These are phyloP conservation scores for Microsporum audouinii DNA, from an alignment of 2,329 filamentous ascomycete genomes.

Conservation along the genomic window DNA sequence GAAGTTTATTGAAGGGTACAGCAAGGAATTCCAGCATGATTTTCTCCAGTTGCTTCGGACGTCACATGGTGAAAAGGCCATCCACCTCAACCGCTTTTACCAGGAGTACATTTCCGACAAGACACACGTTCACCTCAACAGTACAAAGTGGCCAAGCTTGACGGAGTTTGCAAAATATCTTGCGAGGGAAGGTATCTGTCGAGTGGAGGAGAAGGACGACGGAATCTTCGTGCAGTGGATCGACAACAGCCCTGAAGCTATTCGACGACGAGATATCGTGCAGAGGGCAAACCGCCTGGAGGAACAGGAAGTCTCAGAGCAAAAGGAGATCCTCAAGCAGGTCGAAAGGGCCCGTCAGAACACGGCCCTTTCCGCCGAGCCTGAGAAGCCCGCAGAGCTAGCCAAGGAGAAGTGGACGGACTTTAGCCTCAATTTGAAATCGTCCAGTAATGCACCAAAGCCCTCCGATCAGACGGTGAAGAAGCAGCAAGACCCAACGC, in stretches of 20 bases:
- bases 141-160: slow-evolving; percentile 76
- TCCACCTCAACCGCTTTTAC: slow-evolving; percentile 3
- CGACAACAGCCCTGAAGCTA: slow-evolving; percentile 77
- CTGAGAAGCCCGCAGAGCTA: not conserved
- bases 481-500: not conserved
- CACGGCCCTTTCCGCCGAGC: slow-evolving; percentile 22
- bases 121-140: slow-evolving; percentile 86
- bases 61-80: slow-evolving; percentile 53
- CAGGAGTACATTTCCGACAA: slow-evolving; percentile 84
- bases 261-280: slow-evolving; percentile 69
- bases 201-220: slow-evolving; percentile 82
- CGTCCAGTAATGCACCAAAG: not conserved
- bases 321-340: slow-evolving; percentile 73
- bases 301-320: slow-evolving; percentile 69
- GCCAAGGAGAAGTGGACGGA: slow-evolving; percentile 3
- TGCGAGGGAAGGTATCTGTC: slow-evolving; percentile 73
- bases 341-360: slow-evolving; percentile 55
- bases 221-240: slow-evolving; percentile 78
- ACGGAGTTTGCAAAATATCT: slow-evolving; percentile 84
- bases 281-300: slow-evolving; percentile 83
- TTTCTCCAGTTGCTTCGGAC: slow-evolving; percentile 69
- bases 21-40: slow-evolving; percentile 66
- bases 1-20: slow-evolving; percentile 72
- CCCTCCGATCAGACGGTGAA: not conserved
- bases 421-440: not conserved